phyloP scores from a whole-genome alignment of 768 basidiomycete genomes.

The Kwoniella heveanensis region DNA sequence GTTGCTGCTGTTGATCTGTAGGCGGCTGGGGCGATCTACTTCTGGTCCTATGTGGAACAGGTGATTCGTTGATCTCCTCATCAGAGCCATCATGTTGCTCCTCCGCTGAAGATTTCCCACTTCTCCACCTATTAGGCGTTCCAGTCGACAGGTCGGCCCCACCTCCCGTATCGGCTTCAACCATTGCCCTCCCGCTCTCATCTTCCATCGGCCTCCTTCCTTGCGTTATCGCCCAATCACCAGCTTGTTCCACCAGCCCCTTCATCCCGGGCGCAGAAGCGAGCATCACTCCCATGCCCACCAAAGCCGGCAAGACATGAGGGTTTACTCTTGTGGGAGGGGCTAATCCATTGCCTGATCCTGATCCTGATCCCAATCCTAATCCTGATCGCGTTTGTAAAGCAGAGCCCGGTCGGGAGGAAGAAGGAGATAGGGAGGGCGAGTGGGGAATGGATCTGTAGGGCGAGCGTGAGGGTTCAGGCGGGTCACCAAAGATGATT shows the following conservation, averaged over 20 bases:
- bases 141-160: slow-evolving; percentile 41
- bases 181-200: slow-evolving; percentile 38
- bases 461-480: slow-evolving; percentile 67
- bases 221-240: slow-evolving; percentile 84
- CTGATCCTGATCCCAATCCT: not conserved
- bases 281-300: slow-evolving; percentile 80
- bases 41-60: slow-evolving; percentile 2
- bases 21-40: slow-evolving; percentile 4
- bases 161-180: slow-evolving; percentile 62
- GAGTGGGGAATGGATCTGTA: slow-evolving; percentile 65
- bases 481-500: slow-evolving; percentile 89
- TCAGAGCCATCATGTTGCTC: slow-evolving; percentile 15
- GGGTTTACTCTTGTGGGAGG: slow-evolving; percentile 64
- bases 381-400: not conserved
- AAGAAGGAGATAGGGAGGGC: slow-evolving; percentile 56
- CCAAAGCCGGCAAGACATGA: slow-evolving; percentile 71
- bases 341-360: not conserved
- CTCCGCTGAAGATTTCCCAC: not conserved
- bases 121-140: slow-evolving; percentile 11
- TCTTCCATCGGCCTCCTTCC: slow-evolving; percentile 62
- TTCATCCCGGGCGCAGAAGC: slow-evolving; percentile 80
- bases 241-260: slow-evolving; percentile 69
- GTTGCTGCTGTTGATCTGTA: not conserved
- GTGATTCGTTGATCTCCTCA: slow-evolving; percentile 2
- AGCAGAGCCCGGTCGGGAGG: not conserved